A percentile compares a stretch with the other conserved stretches of the same genome.
Conservation (phyloP, 2,329 filamentous ascomycete species). For the Fusarium vanettenii region DNA sequence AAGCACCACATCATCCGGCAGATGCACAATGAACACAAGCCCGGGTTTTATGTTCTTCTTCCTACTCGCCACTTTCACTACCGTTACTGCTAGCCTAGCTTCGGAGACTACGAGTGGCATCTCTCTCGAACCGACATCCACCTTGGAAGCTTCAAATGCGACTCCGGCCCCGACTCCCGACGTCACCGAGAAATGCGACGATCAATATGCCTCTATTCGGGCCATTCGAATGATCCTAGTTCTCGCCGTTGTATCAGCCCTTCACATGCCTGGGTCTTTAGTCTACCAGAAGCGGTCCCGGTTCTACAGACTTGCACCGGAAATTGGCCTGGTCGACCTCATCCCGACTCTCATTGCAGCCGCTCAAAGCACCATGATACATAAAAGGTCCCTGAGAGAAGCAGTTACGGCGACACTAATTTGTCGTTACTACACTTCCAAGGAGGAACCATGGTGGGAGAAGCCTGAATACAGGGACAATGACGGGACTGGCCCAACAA, state of each 20-base stretch:
- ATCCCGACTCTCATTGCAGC: neutral
- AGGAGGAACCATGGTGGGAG: neutral
- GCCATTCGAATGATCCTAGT: neutral
- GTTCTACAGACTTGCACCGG: neutral
- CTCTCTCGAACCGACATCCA: neutral
- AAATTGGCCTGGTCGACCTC: neutral
- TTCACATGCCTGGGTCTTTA: neutral
- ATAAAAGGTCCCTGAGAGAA: neutral
- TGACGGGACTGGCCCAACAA: neutral
- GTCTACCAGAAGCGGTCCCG: neutral
- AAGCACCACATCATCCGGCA: neutral
- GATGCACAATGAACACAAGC: neutral
- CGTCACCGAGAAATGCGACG: neutral
- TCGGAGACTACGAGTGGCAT: neutral
- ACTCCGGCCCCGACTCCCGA: neutral
- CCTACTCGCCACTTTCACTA: neutral
- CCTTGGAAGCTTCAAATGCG: neutral
- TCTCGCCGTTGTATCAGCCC: neutral
- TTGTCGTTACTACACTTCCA: neutral
- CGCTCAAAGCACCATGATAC: neutral
- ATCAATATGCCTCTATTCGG: neutral
- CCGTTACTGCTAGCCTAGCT: neutral
- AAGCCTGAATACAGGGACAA: neutral
- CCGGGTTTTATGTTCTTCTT: neutral
- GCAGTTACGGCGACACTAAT: neutral